A percentile compares a stretch with the other conserved stretches of the same genome.
Conservation (phyloP, 345 rosid genomes). For the Gossypium herbaceum region DNA sequence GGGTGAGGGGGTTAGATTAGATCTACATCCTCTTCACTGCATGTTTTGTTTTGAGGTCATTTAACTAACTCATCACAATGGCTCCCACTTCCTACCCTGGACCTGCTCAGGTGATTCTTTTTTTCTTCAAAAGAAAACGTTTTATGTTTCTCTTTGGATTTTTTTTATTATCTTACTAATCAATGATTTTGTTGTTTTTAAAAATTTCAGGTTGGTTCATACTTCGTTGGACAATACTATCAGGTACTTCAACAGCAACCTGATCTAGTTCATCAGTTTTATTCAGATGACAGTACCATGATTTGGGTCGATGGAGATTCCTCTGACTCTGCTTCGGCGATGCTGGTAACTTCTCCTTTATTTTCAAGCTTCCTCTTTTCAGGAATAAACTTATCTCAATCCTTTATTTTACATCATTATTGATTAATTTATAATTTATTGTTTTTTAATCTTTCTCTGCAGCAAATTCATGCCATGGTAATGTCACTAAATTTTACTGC, state of each 20-base stretch:
- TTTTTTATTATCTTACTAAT: neutral
- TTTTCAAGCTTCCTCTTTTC: neutral
- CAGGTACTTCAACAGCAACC: slow-evolving; percentile 82
- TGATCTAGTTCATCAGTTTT: slow-evolving; percentile 84
- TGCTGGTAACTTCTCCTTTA: slow-evolving; percentile 47
- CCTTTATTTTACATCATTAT: neutral
- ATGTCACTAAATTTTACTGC: slow-evolving; percentile 61
- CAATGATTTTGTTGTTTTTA: neutral
- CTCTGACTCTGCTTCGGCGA: slow-evolving; percentile 56
- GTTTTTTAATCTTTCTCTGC: slow-evolving; percentile 18
- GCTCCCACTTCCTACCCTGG: slow-evolving; percentile 9
- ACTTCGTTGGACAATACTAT: slow-evolving; percentile 89
- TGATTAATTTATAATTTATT: neutral
- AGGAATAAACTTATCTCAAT: neutral
- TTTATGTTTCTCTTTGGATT: neutral
- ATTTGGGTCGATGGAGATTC: slow-evolving; percentile 76
- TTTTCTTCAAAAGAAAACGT: too few relatives aligned
- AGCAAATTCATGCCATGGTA: slow-evolving; percentile 75
- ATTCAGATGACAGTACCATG: slow-evolving; percentile 61
- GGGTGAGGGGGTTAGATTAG: neutral
- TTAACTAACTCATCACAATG: neutral
- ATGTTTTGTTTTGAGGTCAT: slow-evolving; percentile 4
- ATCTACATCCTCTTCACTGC: neutral
- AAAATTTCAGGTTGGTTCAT: slow-evolving; percentile 73
- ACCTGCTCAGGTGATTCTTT: slow-evolving; percentile 2